These are phyloP conservation scores for Claviceps monticola DNA, from an alignment of 2,329 filamentous ascomycete species.

Conservation along the genomic window DNA sequence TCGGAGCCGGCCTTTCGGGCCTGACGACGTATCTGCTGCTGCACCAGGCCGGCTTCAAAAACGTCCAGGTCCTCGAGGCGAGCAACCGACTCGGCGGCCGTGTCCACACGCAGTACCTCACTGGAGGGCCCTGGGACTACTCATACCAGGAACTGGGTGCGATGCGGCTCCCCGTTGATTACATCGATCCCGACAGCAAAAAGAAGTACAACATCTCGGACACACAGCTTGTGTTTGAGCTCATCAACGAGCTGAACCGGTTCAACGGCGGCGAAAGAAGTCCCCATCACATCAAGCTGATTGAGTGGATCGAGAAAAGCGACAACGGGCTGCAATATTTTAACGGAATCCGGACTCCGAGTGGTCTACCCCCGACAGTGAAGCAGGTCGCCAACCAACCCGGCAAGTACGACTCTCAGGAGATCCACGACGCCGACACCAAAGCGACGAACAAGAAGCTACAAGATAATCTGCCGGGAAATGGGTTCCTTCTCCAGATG, in stretches of 20 bases:
- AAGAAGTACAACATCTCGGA: constrained; percentile 47
- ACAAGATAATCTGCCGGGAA: constrained; percentile 19
- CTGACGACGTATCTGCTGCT: constrained; percentile 43
- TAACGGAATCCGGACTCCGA: constrained; percentile 30
- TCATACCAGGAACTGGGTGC: constrained; percentile 55
- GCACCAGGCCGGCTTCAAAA: constrained; percentile 36
- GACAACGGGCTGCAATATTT: constrained; percentile 39
- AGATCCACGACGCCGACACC: constrained; percentile 18
- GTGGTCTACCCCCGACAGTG: constrained; percentile 38
- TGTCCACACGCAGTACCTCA: constrained; percentile 49
- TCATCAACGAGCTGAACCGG: constrained; percentile 44
- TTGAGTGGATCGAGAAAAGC: constrained; percentile 45
- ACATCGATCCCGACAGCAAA: constrained; percentile 29
- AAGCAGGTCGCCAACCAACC: constrained; percentile 33
- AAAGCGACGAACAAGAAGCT: constrained; percentile 23
- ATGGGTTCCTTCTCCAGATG: constrained; percentile 22
- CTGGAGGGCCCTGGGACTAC: constrained; percentile 44
- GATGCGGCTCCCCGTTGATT: constrained; percentile 47
- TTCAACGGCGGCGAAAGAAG: constrained; percentile 36
- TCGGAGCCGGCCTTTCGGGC: constrained; percentile 52
- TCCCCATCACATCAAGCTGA: constrained; percentile 42
- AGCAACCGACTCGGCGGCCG: constrained; percentile 47
- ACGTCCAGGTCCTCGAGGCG: constrained; percentile 49
- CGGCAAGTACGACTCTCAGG: constrained; percentile 16
- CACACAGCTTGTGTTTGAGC: constrained; percentile 50